Evolutionary conservation across 2,329 filamentous ascomycete genomes (phyloP), one percentile per base, ranked within the genome.

Genomic region (Arachnomyces sp.): DNA sequence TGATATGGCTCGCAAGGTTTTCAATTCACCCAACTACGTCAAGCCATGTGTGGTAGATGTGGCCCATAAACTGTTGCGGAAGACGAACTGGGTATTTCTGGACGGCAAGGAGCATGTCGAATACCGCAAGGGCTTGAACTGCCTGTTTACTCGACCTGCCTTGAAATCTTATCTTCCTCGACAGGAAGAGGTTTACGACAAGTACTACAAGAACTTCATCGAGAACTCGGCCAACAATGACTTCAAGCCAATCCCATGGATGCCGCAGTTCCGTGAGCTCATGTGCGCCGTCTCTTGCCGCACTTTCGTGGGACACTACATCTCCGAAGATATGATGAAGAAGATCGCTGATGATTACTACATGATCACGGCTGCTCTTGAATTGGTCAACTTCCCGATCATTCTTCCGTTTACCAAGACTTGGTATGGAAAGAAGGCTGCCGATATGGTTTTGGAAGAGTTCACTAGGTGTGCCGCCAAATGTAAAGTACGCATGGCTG

Each of bases 331-430:
- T 61, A 80, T 84, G 36, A 82, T 96, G 56, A 90, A 93, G 76
- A 89, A 86, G 72, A 92, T 96, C 49, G 84, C 90, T 46, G 84
- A 95, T 65, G 89, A 96, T 67, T 98, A 95, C 71, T 96, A 94
- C 67, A 78, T 90, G 49, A 94, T 96, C 60, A 96, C 92, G 11
- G 90, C 85, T 43, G 92, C 92, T 15, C 78, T 96, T 52, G 92
- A 98, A 66, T 77, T 96, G 34, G 92, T 98, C 73, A 96, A 96
- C 73, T 95, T 96, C 72, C 90, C 92, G 44, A 84, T 96, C 67
- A 95, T 96, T 60, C 67, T 96, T 31, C 90, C 90, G 30, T 96
- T 78, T 73, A 95, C 89, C 60, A 90, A 88, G 72, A 88, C 88
- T 4, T 96, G 88, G 88, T 93, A 94, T 59, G 92, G 90, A 54